Conservation (phyloP, 441 rosid genomes). For the Pelargonium cotyledonis region DNA sequence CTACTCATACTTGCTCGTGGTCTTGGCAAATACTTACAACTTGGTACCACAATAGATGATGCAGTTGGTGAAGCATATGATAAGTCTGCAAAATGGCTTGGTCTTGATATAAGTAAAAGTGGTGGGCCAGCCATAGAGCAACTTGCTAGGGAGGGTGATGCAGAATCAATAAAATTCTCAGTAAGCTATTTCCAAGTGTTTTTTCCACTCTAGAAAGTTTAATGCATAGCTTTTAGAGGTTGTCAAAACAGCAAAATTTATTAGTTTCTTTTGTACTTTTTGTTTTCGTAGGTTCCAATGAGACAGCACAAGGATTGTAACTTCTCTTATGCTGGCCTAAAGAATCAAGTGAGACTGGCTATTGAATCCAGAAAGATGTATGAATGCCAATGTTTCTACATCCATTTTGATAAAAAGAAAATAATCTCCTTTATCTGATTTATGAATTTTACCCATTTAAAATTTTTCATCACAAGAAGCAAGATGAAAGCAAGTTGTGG, state of each 20-base stretch:
- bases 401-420: slow-evolving; percentile 6
- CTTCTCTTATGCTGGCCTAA: slow-evolving; percentile 93
- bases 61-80: slow-evolving; percentile 93
- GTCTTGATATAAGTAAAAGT: slow-evolving; percentile 83
- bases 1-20: slow-evolving; percentile 69
- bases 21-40: slow-evolving; percentile 87
- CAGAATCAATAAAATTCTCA: slow-evolving; percentile 64
- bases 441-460: background rate
- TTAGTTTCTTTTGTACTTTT: background rate
- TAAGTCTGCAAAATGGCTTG: slow-evolving; percentile 94
- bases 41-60: slow-evolving; percentile 92
- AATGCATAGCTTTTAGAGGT: background rate
- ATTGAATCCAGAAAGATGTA: slow-evolving; percentile 82
- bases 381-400: slow-evolving; percentile 13
- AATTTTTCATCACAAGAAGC: background rate
- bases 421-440: background rate
- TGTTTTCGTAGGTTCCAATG: slow-evolving; percentile 68
- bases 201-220: slow-evolving; percentile 4
- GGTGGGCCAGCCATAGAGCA: slow-evolving; percentile 97
- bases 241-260: slow-evolving; percentile 4
- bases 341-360: slow-evolving; percentile 88
- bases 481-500: background rate
- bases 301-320: slow-evolving; percentile 87
- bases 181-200: slow-evolving; percentile 32
- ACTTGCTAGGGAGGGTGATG: slow-evolving; percentile 82